Conservation (phyloP, 208 protist genomes). For the Leishmania mexicana region DNA sequence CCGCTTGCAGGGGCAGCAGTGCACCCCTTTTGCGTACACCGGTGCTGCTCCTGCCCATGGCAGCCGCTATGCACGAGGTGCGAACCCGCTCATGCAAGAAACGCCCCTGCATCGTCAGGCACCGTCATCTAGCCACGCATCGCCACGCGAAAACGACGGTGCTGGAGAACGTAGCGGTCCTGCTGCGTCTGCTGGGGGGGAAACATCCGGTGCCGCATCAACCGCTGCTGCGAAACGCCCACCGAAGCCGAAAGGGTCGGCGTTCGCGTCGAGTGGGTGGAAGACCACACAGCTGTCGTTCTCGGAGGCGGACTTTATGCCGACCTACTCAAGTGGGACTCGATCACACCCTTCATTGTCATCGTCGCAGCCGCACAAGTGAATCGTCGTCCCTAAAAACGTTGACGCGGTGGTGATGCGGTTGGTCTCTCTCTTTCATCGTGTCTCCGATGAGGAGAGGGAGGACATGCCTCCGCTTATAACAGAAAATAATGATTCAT, state of each 20-base stretch:
- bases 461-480: neutral
- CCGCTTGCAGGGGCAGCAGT: neutral
- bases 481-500: too few relatives aligned
- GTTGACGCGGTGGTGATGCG: neutral
- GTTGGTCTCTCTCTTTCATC: neutral
- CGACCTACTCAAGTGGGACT: slow-evolving; percentile 11
- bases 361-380: slow-evolving; percentile 12
- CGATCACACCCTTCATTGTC: neutral
- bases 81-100: slow-evolving; percentile 69
- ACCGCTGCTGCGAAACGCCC: slow-evolving; percentile 2
- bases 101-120: slow-evolving; percentile 24
- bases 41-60: neutral
- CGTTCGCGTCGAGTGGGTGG: slow-evolving; percentile 72
- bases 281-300: slow-evolving; percentile 56
- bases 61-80: slow-evolving; percentile 41
- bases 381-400: neutral
- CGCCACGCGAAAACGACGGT: neutral
- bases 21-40: neutral
- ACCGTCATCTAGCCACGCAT: neutral
- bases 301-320: slow-evolving; percentile 69
- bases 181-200: neutral
- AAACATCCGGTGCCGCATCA: neutral
- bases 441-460: neutral
- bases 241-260: slow-evolving; percentile 38
- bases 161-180: neutral